Conservation (phyloP, 2,329 filamentous ascomycete genomes). For the Arthrinium phaeospermum region DNA sequence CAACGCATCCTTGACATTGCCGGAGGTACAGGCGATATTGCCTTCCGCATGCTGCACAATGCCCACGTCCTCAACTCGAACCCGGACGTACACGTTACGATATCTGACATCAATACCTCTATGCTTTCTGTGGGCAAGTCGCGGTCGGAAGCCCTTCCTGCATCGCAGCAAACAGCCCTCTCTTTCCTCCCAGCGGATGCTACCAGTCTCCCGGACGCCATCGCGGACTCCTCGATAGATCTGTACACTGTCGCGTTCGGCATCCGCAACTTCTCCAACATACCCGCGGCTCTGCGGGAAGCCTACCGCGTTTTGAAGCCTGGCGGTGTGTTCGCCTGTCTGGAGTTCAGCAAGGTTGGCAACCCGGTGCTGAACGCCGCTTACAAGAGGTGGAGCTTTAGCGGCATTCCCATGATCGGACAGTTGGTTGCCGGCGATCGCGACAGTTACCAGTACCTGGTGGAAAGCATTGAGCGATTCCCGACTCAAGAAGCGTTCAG, state of each 20-base stretch:
- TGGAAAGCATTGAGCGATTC: conserved; percentile 96
- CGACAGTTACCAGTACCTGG: conserved; percentile 97
- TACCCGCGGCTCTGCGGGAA: conserved; percentile 80
- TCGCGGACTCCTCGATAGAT: conserved; percentile 78
- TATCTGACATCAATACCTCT: conserved; percentile 93
- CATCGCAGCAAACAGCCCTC: conserved; percentile 61
- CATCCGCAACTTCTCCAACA: conserved; percentile 96
- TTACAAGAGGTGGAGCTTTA: conserved; percentile 96
- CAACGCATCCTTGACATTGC: conserved; percentile 92
- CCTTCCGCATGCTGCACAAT: conserved; percentile 93
- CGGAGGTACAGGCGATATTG: conserved; percentile 96
- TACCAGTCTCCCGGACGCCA: conserved; percentile 66
- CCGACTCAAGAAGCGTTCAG: conserved; percentile 85
- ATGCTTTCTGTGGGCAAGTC: conserved; percentile 92
- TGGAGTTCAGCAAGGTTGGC: conserved; percentile 90
- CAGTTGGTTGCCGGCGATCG: conserved; percentile 93
- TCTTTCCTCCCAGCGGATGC: conserved; percentile 91
- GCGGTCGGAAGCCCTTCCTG: conserved; percentile 67
- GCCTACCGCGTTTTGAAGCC: conserved; percentile 90
- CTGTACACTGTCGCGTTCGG: conserved; percentile 98
- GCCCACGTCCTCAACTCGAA: conserved; percentile 82
- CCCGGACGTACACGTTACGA: conserved; percentile 80
- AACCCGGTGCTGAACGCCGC: conserved; percentile 78
- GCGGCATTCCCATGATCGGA: conserved; percentile 91
- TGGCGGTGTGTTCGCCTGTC: conserved; percentile 92